Conservation (phyloP, 768 basidiomycete species). For the Trametes cingulata region DNA sequence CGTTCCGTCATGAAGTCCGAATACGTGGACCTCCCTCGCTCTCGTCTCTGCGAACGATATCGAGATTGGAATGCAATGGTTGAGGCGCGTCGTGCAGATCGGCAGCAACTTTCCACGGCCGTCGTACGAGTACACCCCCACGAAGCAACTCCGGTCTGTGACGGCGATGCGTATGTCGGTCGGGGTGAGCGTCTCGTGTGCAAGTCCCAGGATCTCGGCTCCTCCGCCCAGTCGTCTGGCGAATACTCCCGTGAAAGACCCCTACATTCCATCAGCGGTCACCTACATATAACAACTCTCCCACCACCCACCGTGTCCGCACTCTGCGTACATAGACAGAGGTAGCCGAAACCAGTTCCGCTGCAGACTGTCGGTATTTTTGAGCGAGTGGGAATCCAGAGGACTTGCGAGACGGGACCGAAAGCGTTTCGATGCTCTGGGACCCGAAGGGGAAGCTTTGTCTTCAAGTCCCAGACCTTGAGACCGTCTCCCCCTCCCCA, state of each 20-base stretch:
- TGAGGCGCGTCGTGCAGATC: not conserved
- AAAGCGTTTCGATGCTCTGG: not conserved
- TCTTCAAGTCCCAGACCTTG: not conserved
- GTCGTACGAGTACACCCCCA: not conserved
- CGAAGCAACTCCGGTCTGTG: not conserved
- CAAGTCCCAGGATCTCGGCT: too few species aligned
- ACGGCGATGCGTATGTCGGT: not conserved
- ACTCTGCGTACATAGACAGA: too few species aligned
- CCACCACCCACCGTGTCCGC: too few species aligned
- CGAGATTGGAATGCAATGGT: not conserved
- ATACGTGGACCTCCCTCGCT: not conserved
- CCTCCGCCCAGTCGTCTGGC: too few species aligned
- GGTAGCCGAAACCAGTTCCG: too few species aligned
- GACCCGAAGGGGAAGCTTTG: not conserved
- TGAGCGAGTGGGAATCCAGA: too few species aligned
- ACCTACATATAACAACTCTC: too few species aligned
- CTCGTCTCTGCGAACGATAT: not conserved
- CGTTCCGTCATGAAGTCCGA: not conserved
- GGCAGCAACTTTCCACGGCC: not conserved
- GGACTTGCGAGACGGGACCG: not conserved
- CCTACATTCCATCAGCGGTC: too few species aligned
- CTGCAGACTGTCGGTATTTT: too few species aligned
- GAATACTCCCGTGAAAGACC: too few species aligned
- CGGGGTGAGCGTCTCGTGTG: not conserved
- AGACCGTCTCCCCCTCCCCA: not conserved